A percentile compares a stretch with the other conserved stretches of the same genome.
phyloP scores from a whole-genome alignment of 306 rosid genomes.

The Sphenostylis stenocarpa region DNA sequence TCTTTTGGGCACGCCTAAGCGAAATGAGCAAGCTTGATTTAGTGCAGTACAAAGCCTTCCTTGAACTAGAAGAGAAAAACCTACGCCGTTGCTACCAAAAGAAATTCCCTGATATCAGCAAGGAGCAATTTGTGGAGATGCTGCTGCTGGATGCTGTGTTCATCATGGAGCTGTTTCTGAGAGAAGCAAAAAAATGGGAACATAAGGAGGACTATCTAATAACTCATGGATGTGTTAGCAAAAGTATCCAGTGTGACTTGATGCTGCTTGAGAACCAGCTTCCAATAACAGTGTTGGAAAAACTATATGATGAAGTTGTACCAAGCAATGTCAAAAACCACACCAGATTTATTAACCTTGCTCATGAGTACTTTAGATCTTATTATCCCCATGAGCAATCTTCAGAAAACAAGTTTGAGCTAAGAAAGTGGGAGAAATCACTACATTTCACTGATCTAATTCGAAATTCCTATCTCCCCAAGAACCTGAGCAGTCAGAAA shows the following conservation, averaged over 20 bases:
- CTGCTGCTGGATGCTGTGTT: conserved; percentile 35
- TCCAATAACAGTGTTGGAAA: conserved; percentile 43
- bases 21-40: neutral
- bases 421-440: conserved; percentile 7
- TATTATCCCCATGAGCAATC: conserved; percentile 13
- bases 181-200: neutral
- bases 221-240: conserved; percentile 47
- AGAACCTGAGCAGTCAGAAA: neutral
- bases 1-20: conserved; percentile 33
- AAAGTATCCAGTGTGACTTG: conserved; percentile 38
- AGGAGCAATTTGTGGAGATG: conserved; percentile 29
- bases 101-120: conserved; percentile 13
- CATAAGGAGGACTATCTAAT: conserved; percentile 30
- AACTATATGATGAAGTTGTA: conserved; percentile 29
- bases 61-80: conserved; percentile 18
- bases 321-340: conserved; percentile 2
- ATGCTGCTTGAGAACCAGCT: conserved; percentile 60
- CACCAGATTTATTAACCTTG: conserved; percentile 15
- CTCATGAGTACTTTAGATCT: conserved; percentile 21
- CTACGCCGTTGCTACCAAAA: conserved; percentile 24
- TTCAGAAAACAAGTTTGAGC: neutral
- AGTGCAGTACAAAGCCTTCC: neutral
- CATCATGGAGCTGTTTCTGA: conserved; percentile 42
- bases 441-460: conserved; percentile 55
- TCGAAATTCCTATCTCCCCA: conserved; percentile 36